phyloP scores from a whole-genome alignment of 2,329 filamentous ascomycete genomes.

The Pseudonectria buxi region DNA sequence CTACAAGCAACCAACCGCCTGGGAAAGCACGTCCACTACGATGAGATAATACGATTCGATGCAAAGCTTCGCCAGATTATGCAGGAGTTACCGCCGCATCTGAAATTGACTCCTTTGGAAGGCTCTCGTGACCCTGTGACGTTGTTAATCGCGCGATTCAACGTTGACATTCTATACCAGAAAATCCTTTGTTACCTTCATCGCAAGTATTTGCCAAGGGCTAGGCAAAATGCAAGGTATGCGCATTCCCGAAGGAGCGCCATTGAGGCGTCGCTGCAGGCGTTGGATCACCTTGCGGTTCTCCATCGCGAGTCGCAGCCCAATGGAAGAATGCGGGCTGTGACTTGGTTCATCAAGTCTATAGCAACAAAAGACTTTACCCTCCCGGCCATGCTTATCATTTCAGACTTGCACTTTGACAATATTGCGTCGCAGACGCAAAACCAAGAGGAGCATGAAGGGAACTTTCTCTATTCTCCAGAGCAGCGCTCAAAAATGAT shows the following conservation, averaged over 20 bases:
- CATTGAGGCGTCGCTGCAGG: conserved; percentile 78
- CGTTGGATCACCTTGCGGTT: conserved; percentile 69
- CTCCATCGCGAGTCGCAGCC: conserved; percentile 69
- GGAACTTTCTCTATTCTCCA: conserved; percentile 48
- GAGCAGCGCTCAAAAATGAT: conserved; percentile 70
- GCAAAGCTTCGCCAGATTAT: conserved; percentile 53
- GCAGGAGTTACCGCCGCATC: conserved; percentile 68
- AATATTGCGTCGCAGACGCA: conserved; percentile 40
- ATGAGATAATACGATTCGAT: conserved; percentile 59
- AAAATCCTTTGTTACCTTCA: conserved; percentile 88
- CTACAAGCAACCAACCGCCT: conserved; percentile 57
- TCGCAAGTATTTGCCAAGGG: conserved; percentile 74
- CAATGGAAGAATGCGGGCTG: conserved; percentile 62
- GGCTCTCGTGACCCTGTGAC: conserved; percentile 75
- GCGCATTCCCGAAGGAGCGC: conserved; percentile 76
- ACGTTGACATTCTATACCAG: conserved; percentile 76
- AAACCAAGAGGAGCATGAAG: conserved; percentile 33
- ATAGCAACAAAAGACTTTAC: conserved; percentile 81
- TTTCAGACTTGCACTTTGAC: conserved; percentile 73
- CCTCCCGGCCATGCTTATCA: conserved; percentile 76
- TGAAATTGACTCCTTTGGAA: conserved; percentile 68
- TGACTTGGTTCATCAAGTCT: conserved; percentile 73
- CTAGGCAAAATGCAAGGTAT: conserved; percentile 73
- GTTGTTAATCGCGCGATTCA: conserved; percentile 78
- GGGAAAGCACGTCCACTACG: conserved; percentile 51